Evolutionary conservation across 1,284 basidiomycete species (phyloP).

Genomic region (Puccinia polysora): DNA sequence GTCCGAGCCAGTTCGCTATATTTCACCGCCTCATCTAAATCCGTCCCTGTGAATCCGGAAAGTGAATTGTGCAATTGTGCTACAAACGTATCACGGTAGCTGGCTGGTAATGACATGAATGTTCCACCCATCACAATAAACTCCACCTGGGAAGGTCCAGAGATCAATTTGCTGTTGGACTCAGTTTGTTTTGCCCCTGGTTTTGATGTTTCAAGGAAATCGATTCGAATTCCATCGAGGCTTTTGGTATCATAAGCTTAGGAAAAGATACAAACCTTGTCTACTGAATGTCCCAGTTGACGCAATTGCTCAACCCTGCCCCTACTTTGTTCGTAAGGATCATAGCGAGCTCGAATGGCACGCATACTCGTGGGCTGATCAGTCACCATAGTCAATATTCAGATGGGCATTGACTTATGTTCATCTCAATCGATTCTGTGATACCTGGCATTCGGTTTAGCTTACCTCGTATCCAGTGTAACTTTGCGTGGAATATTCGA

Average conservation of each 20-base stretch:
- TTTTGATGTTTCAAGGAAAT: no score
- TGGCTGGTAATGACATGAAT: conserved; percentile 98
- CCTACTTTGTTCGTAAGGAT: conserved; percentile 95
- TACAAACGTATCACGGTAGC: conserved; percentile 87
- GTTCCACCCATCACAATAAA: conserved; percentile 99
- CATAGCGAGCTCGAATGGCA: conserved; percentile 93
- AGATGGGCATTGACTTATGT: no score
- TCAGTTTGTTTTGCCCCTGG: not conserved
- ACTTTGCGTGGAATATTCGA: conserved; percentile 92
- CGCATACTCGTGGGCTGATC: conserved; percentile 87
- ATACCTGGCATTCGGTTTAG: no score
- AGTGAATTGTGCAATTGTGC: conserved; percentile 96
- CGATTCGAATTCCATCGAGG: no score
- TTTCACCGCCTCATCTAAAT: conserved; percentile 96
- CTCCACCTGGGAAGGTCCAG: conserved; percentile 64
- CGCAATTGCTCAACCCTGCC: conserved; percentile 93
- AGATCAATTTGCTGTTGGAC: not conserved
- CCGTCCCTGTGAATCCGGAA: conserved; percentile 84
- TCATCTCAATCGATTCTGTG: no score
- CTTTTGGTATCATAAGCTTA: no score
- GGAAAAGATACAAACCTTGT: conserved; percentile 65
- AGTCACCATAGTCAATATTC: no score
- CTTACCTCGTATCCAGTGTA: conserved; percentile 82
- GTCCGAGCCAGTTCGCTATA: conserved; percentile 96
- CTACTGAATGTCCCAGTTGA: conserved; percentile 88